These are phyloP conservation scores for Saccharomycopsis selenospora DNA, from an alignment of 805 yeast species.

Conservation along the genomic window DNA sequence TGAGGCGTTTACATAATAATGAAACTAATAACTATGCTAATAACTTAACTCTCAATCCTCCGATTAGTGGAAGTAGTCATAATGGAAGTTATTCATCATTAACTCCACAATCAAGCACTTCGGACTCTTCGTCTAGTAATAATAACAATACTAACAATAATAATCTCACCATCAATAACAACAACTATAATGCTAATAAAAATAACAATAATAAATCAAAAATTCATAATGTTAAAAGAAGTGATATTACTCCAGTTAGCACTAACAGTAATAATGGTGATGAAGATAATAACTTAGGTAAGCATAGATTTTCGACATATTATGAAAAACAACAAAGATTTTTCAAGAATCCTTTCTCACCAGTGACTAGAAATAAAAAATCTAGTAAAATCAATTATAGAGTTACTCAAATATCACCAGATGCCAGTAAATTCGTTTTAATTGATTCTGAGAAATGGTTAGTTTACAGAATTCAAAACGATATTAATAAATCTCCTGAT, in stretches of 20 bases:
- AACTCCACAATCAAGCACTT: slow-evolving; percentile 1
- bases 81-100: neutral
- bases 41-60: neutral
- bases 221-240: neutral
- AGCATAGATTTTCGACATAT: slow-evolving; percentile 19
- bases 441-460: slow-evolving; percentile 67
- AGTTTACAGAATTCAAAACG: slow-evolving; percentile 49
- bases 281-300: neutral
- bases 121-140: neutral
- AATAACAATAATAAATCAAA: neutral
- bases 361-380: slow-evolving; percentile 7
- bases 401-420: slow-evolving; percentile 55
- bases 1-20: slow-evolving; percentile 5
- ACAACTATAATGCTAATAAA: neutral
- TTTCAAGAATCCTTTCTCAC: slow-evolving; percentile 19
- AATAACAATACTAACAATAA: neutral
- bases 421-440: slow-evolving; percentile 55
- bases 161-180: neutral
- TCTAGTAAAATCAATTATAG: slow-evolving; percentile 25
- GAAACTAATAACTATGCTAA: neutral
- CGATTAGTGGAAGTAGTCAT: neutral
- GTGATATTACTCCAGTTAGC: neutral
- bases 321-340: slow-evolving; percentile 17
- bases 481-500: slow-evolving; percentile 43
- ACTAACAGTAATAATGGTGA: neutral